These are phyloP conservation scores for Echria macrotheca DNA, from an alignment of 495 filamentous ascomycete genomes.

Conservation along the genomic window DNA sequence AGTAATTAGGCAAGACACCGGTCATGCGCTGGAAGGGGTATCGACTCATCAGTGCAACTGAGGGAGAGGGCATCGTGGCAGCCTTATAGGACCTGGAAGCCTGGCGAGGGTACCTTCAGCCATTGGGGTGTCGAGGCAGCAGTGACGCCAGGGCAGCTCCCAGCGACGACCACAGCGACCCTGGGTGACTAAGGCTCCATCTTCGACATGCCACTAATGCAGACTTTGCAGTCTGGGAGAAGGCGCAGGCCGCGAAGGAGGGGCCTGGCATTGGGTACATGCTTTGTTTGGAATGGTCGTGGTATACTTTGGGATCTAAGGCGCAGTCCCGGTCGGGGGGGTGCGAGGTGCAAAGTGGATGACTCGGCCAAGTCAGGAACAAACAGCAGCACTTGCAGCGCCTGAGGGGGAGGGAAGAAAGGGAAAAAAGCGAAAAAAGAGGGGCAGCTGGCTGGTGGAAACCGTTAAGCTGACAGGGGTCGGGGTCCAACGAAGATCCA, in stretches of 20 bases:
- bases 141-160: constrained; percentile 15
- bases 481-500: neutral
- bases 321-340: constrained; percentile 14
- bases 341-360: constrained; percentile 3
- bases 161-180: constrained; percentile 14
- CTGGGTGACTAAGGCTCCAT: constrained; percentile 19
- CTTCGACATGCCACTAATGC: constrained; percentile 26
- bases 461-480: too few relatives aligned
- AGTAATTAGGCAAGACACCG: constrained; percentile 32
- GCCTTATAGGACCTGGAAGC: constrained; percentile 31
- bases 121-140: constrained; percentile 25
- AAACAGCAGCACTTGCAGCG: neutral
- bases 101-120: constrained; percentile 16
- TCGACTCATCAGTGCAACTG: constrained; percentile 25
- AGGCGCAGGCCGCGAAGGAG: constrained; percentile 22
- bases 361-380: constrained; percentile 12
- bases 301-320: constrained; percentile 17
- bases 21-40: constrained; percentile 17
- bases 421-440: neutral
- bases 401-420: neutral
- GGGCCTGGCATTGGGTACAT: constrained; percentile 12
- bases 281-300: constrained; percentile 14
- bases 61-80: constrained; percentile 20
- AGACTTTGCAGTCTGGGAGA: constrained; percentile 18
- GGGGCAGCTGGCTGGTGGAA: neutral